Percentiles rank a stretch among this genome's conserved stretches.
phyloP scores from a whole-genome alignment of 2,329 filamentous ascomycete species.

The Septoria linicola region DNA sequence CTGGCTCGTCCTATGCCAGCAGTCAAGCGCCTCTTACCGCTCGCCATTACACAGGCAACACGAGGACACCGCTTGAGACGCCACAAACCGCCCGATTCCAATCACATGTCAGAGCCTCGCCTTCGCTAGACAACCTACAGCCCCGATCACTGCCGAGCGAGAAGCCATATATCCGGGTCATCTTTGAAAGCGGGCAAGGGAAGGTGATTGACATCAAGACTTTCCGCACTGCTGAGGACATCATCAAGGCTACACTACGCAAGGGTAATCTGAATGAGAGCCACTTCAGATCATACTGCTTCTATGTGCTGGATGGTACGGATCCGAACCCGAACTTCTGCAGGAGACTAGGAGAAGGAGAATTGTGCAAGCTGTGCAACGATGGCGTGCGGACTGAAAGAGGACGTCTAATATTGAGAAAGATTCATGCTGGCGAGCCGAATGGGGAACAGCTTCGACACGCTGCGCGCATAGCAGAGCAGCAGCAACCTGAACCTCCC shows the following conservation, averaged over 20 bases:
- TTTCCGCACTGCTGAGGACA: constrained; percentile 87
- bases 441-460: constrained; percentile 81
- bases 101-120: constrained; percentile 73
- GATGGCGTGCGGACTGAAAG: constrained; percentile 81
- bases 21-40: constrained; percentile 42
- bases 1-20: constrained; percentile 50
- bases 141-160: constrained; percentile 65
- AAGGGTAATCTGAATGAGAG: constrained; percentile 88
- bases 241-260: constrained; percentile 82
- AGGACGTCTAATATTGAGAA: constrained; percentile 84
- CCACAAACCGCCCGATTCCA: constrained; percentile 62
- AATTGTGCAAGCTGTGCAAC: constrained; percentile 87
- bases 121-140: constrained; percentile 80
- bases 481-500: constrained; percentile 62
- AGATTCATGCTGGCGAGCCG: constrained; percentile 89
- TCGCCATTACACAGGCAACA: constrained; percentile 35
- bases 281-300: constrained; percentile 93
- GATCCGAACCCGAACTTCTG: constrained; percentile 80
- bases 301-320: constrained; percentile 84
- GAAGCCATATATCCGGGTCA: constrained; percentile 87
- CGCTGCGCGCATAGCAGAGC: constrained; percentile 82
- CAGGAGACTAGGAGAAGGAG: constrained; percentile 77
- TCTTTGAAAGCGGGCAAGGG: constrained; percentile 85
- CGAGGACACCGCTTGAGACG: constrained; percentile 60
- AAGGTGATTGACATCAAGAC: constrained; percentile 92